Conservation (phyloP, 306 rosid species). For the Castanea sativa region DNA sequence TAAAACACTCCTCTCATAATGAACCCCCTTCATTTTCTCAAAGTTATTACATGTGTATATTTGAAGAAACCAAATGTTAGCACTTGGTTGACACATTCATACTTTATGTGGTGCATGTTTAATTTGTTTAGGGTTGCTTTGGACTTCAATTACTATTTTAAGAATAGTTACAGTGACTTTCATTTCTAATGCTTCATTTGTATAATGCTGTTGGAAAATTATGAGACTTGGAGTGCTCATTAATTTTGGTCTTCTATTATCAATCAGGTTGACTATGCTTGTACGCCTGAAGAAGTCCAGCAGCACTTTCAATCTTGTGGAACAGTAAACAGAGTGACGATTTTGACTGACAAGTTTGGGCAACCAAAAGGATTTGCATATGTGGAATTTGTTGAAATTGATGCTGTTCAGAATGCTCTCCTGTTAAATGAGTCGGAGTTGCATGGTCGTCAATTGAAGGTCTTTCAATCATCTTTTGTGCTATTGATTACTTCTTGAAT, state of each 20-base stretch:
- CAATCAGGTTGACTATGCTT: constrained; percentile 89
- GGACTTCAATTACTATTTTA: neutral
- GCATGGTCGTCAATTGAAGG: constrained; percentile 99
- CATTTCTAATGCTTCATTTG: neutral
- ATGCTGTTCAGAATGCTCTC: constrained; percentile 92
- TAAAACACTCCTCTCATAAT: neutral
- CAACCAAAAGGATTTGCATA: constrained; percentile 99
- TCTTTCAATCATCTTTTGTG: constrained; percentile 18
- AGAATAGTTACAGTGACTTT: neutral
- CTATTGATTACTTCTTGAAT: neutral
- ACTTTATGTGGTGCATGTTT: neutral
- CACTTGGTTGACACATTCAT: neutral
- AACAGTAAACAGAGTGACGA: constrained; percentile 97
- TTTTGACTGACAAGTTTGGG: constrained; percentile 98
- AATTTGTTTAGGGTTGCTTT: constrained; percentile 2
- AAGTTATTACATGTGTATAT: neutral
- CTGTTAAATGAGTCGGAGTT: constrained; percentile 90
- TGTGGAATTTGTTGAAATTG: constrained; percentile 95
- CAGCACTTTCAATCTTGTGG: constrained; percentile 99
- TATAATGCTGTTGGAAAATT: neutral
- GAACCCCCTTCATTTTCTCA: neutral
- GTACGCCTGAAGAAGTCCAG: constrained; percentile 99
- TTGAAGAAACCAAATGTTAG: neutral
- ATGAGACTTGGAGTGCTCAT: neutral
- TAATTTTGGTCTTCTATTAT: constrained; percentile 7